A percentile compares a stretch with the other conserved stretches of the same genome.
Evolutionary conservation across 768 basidiomycete genomes (phyloP).

Genomic region (Chiua virens): DNA sequence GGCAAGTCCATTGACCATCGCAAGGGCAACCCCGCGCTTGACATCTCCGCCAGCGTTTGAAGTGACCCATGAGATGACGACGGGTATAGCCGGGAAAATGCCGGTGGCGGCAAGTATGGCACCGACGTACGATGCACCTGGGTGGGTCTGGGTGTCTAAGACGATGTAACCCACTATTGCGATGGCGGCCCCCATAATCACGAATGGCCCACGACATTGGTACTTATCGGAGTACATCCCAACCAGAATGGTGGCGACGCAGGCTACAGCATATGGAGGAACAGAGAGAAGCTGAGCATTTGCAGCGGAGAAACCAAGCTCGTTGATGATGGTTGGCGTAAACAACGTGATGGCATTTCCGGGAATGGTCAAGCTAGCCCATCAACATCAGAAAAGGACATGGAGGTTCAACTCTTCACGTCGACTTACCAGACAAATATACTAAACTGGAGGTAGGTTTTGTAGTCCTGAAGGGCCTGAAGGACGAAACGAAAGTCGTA

Average conservation of each 20-base stretch:
- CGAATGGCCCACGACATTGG: conserved; percentile 44
- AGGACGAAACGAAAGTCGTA: conserved; percentile 45
- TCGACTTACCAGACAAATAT: conserved; percentile 39
- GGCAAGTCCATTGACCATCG: conserved; percentile 48
- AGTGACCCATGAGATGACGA: conserved; percentile 49
- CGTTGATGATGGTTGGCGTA: conserved; percentile 44
- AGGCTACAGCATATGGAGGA: conserved; percentile 45
- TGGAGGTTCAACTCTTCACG: neutral
- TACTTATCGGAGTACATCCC: conserved; percentile 40
- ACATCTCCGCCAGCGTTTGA: conserved; percentile 52
- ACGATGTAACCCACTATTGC: conserved; percentile 49
- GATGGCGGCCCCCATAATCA: conserved; percentile 37
- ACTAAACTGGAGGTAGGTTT: conserved; percentile 26
- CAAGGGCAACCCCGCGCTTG: conserved; percentile 46
- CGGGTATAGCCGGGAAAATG: conserved; percentile 44
- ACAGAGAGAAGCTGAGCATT: conserved; percentile 45
- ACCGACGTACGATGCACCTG: conserved; percentile 37
- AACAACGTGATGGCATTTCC: conserved; percentile 45
- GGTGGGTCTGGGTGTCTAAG: conserved; percentile 29
- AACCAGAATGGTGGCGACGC: conserved; percentile 41
- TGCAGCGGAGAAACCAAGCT: conserved; percentile 47
- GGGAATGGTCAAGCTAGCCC: conserved; percentile 37
- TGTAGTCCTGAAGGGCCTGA: conserved; percentile 45
- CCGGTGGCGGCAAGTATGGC: conserved; percentile 48
- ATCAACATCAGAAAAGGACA: too few species aligned